Evolutionary conservation across 352 stramenopile genomes (phyloP), one percentile per base, ranked within the genome.

Genomic region (Phytophthora citricola): DNA sequence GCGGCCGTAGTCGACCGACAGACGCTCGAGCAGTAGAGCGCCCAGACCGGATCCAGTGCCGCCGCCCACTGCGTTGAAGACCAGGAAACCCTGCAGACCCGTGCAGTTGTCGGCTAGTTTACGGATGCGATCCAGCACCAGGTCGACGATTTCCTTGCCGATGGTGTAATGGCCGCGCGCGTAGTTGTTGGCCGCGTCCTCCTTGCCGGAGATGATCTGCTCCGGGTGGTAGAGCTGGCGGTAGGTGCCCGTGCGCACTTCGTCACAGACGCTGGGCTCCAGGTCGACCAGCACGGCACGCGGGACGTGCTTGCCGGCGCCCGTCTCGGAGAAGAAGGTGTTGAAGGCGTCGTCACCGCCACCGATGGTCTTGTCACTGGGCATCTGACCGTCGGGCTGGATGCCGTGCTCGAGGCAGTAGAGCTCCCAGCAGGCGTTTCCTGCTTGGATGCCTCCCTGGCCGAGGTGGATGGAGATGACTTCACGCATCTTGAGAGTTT

Each of bases 141-240:
- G 71, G 79, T 99, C 97, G 29, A 99, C 95, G 65, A 98, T 97
- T 75, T 99, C 97, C 89, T 99, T 98, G 52, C 92, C 85, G 66
- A 95, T 95, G 48, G 87, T 96, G 75, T 96, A 97, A 82, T 99
- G 95, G 52, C 96, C 96, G 77, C 94, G 94, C 51, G 95, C 96
- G 43, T 91, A 93, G 75, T 93, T 97, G 82, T 97, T 97, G 27
- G 88, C 89, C 1, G 95, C 96, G 74, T 98, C 96, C 76, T 99
- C 96, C 84, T 99, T 99, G 75, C 97, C 97, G 40, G 89, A 98
- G 73, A 99, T 99, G 77, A 99, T 98, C 79, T 99, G 96, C 71
- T 99, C 97, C n/a, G 97, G 97, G 75, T 99, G 97, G 84, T 99
- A 99, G 32, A 99, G 78, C 69, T 98, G 91, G 62, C 93, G 81